Evolutionary conservation across 2,329 filamentous ascomycete species (phyloP).

Genomic region (Coleophoma eucalyptorum): DNA sequence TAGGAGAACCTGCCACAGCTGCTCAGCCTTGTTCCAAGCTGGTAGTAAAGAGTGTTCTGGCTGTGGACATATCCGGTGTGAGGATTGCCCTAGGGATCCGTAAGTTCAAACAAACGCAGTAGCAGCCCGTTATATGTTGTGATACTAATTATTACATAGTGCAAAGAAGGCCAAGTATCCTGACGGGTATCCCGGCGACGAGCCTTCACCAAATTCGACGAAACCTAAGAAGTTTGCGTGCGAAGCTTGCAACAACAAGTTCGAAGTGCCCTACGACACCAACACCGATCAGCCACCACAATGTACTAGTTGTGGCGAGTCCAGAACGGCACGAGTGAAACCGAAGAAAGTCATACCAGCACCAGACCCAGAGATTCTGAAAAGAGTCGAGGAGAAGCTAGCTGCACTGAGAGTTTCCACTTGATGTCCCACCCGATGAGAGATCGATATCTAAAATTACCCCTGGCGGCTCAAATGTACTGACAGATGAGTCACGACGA

Average conservation of each 20-base stretch:
- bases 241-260: conserved; percentile 58
- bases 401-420: conserved; percentile 22
- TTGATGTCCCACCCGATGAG: no score
- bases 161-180: conserved; percentile 67
- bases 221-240: conserved; percentile 50
- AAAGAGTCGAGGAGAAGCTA: conserved; percentile 53
- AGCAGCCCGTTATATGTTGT: neutral
- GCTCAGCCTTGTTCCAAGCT: conserved; percentile 56
- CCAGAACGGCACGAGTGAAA: conserved; percentile 47
- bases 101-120: conserved; percentile 40
- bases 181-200: conserved; percentile 65
- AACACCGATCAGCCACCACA: conserved; percentile 26
- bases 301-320: conserved; percentile 58
- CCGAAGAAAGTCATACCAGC: conserved; percentile 52
- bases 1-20: conserved; percentile 73
- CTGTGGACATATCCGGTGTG: conserved; percentile 74
- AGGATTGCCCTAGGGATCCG: conserved; percentile 76
- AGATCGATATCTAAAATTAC: no score
- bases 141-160: conserved; percentile 31
- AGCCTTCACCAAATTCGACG: conserved; percentile 31
- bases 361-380: conserved; percentile 57
- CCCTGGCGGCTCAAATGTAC: no score
- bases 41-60: conserved; percentile 59
- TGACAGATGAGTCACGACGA: no score
- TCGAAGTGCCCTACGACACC: conserved; percentile 21